Conservation (phyloP, 1,284 basidiomycete genomes). For the Lentinula novae-zelandiae region DNA sequence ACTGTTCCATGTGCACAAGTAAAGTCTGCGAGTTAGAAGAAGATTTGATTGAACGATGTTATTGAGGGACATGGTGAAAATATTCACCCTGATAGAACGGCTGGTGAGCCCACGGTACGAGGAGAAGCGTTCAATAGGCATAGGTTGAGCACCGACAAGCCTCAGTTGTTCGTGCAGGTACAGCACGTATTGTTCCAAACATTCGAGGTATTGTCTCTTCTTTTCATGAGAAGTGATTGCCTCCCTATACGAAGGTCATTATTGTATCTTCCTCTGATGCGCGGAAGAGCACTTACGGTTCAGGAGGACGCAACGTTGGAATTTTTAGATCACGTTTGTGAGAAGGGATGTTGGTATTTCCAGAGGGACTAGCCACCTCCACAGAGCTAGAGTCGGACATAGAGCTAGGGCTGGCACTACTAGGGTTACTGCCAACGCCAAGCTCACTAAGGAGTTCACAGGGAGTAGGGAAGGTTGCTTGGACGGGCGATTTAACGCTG, state of each 20-base stretch:
- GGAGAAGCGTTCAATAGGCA: slow-evolving; percentile 49
- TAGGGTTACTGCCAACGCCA: slow-evolving; percentile 6
- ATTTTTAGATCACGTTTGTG: not conserved
- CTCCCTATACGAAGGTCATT: slow-evolving; percentile 36
- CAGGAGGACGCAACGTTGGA: slow-evolving; percentile 28
- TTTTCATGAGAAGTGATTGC: slow-evolving; percentile 73
- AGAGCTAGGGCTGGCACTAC: slow-evolving; percentile 11
- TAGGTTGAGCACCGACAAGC: slow-evolving; percentile 44
- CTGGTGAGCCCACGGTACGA: slow-evolving; percentile 55
- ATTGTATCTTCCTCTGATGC: not conserved
- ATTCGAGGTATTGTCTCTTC: slow-evolving; percentile 68
- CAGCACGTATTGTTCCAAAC: slow-evolving; percentile 64
- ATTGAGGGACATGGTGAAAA: not conserved
- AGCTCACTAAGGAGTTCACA: slow-evolving; percentile 56
- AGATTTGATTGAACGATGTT: not conserved
- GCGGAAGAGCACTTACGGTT: slow-evolving; percentile 45
- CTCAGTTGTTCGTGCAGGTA: slow-evolving; percentile 60
- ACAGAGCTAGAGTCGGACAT: not conserved
- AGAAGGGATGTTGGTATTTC: not conserved
- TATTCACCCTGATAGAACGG: slow-evolving; percentile 45
- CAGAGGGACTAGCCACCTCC: not conserved
- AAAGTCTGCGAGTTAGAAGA: slow-evolving; percentile 24
- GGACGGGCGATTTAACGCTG: not conserved
- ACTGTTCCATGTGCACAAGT: slow-evolving; percentile 63
- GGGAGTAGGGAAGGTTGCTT: slow-evolving; percentile 55